Evolutionary conservation across 176 grass and related monocot species (phyloP).

Genomic region (Tillandsia leiboldiana): DNA sequence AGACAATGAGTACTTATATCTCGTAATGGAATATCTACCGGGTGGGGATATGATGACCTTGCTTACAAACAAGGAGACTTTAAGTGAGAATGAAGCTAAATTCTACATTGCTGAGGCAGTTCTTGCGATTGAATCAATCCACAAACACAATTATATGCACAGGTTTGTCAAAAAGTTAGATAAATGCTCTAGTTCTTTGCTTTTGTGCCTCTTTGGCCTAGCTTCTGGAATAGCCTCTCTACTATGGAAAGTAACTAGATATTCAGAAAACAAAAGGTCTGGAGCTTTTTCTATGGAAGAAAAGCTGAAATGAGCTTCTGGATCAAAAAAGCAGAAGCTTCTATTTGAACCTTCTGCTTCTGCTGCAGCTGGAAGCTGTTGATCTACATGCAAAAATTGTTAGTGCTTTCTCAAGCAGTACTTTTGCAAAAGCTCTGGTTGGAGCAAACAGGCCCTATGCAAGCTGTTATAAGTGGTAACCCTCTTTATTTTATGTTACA

Average conservation of each 20-base stretch:
- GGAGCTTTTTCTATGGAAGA: no score
- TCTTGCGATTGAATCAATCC: conserved; percentile 81
- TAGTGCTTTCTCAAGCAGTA: no score
- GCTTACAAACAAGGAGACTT: conserved; percentile 51
- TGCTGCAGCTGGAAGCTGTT: neutral
- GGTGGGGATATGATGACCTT: conserved; percentile 89
- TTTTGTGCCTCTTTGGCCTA: no score
- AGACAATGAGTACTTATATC: conserved; percentile 62
- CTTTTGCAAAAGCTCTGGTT: no score
- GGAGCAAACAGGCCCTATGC: no score
- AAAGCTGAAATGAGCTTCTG: neutral
- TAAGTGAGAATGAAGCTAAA: conserved; percentile 53
- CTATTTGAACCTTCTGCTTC: neutral
- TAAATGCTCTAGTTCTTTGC: no score
- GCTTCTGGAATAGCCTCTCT: no score
- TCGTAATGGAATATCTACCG: conserved; percentile 80
- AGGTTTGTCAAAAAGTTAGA: conserved; percentile 28
- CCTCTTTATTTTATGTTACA: conserved; percentile 16
- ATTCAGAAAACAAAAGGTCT: no score
- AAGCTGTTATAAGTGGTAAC: neutral
- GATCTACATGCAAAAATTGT: no score
- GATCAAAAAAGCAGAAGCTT: neutral
- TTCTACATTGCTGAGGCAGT: conserved; percentile 74
- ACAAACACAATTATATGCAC: conserved; percentile 85
- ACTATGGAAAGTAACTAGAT: no score